Conservation (phyloP, 2,329 filamentous ascomycete genomes). For the Microdochium trichocladiopsis region DNA sequence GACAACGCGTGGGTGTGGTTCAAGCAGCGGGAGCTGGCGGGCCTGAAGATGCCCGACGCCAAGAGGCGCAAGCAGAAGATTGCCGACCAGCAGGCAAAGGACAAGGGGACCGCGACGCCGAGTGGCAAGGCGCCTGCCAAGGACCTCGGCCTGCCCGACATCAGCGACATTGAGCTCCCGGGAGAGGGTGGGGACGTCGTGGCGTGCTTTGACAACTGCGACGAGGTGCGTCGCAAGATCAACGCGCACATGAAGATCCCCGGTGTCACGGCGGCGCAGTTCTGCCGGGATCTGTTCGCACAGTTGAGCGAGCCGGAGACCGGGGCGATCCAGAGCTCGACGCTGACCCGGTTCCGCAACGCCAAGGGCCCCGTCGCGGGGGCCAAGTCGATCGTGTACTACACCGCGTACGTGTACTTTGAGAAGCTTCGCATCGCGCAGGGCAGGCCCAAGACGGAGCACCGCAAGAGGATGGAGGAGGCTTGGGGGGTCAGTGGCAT, state of each 20-base stretch:
- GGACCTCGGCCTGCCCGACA: constrained; percentile 16
- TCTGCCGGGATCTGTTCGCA: constrained; percentile 34
- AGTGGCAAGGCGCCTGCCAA: constrained; percentile 4
- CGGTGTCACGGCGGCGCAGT: constrained; percentile 39
- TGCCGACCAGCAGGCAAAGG: constrained; percentile 5
- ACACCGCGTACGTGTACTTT: constrained; percentile 51
- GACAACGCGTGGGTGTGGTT: constrained; percentile 12
- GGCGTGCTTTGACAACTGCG: constrained; percentile 47
- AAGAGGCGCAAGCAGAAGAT: constrained; percentile 14
- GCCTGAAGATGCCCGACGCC: constrained; percentile 14
- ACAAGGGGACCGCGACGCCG: background rate
- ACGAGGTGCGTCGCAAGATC: constrained; percentile 51
- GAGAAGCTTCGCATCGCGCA: constrained; percentile 49
- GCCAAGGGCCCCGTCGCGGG: constrained; percentile 40
- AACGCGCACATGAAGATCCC: constrained; percentile 36
- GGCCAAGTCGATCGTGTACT: constrained; percentile 38
- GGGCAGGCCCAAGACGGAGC: constrained; percentile 42
- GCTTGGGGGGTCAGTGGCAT: constrained; percentile 3
- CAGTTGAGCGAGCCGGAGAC: constrained; percentile 23
- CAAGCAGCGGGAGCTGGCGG: constrained; percentile 12
- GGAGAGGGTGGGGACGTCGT: constrained; percentile 36
- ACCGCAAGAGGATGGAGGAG: constrained; percentile 40
- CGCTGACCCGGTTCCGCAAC: constrained; percentile 39
- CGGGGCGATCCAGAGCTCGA: constrained; percentile 23
- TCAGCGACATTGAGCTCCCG: constrained; percentile 30